Evolutionary conservation across 495 filamentous ascomycete species (phyloP).

Genomic region (Hyaloscypha finlandica): DNA sequence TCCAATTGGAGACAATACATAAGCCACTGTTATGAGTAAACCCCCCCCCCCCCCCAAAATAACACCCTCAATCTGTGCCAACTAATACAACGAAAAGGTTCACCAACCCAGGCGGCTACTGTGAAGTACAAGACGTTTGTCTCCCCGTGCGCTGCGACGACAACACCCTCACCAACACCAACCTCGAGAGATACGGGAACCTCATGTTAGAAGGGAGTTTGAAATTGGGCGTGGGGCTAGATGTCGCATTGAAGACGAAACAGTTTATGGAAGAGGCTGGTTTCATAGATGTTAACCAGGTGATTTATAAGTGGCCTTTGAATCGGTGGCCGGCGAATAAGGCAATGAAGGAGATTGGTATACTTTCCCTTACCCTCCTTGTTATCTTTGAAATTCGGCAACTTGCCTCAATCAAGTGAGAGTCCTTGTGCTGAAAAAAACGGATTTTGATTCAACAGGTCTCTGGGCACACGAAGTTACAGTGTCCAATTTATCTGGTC

Average conservation of each 20-base stretch:
- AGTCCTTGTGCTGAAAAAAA: neutral
- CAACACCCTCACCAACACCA: constrained; percentile 31
- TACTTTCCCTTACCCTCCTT: too few species aligned
- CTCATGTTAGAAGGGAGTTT: constrained; percentile 34
- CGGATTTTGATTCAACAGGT: neutral
- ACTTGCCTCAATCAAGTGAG: too few species aligned
- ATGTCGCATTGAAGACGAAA: constrained; percentile 5
- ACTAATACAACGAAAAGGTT: neutral
- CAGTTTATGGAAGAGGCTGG: constrained; percentile 49
- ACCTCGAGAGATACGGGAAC: constrained; percentile 34
- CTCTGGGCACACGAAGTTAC: neutral
- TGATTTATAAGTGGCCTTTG: constrained; percentile 52
- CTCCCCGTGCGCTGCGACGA: constrained; percentile 37
- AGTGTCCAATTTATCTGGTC: neutral
- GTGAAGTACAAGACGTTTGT: constrained; percentile 49
- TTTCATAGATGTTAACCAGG: constrained; percentile 59
- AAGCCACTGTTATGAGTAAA: constrained; percentile 31
- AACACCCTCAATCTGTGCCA: neutral
- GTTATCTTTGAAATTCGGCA: too few species aligned
- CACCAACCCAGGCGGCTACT: constrained; percentile 44
- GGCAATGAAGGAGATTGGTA: constrained; percentile 11
- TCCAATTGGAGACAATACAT: constrained; percentile 11
- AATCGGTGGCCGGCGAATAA: constrained; percentile 35
- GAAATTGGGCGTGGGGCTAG: neutral
- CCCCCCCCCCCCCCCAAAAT: constrained; percentile 1